Conservation (phyloP, 306 rosid species). For the Prinsepia uniflora region DNA sequence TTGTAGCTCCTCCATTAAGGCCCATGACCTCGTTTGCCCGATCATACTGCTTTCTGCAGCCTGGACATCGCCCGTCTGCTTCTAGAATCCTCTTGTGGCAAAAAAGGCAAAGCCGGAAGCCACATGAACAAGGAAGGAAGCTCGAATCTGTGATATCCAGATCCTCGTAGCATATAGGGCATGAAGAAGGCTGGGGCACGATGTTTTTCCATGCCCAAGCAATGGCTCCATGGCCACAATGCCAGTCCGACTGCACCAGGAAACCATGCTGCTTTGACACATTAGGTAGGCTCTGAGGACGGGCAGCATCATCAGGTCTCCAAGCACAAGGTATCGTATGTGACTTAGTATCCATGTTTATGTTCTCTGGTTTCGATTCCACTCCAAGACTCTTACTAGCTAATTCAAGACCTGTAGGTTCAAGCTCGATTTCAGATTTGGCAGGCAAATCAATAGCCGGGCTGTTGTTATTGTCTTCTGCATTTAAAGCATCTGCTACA, state of each 20-base stretch:
- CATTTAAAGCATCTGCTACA: constrained; percentile 51
- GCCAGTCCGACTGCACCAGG: constrained; percentile 34
- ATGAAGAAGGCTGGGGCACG: constrained; percentile 37
- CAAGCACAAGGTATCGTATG: constrained; percentile 33
- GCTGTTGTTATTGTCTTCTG: constrained; percentile 22
- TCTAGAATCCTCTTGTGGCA: constrained; percentile 61
- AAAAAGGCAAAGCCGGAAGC: constrained; percentile 56
- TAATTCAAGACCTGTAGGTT: not conserved
- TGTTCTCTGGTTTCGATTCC: constrained; percentile 20
- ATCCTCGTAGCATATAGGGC: constrained; percentile 65
- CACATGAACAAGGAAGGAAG: constrained; percentile 58
- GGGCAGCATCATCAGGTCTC: constrained; percentile 50
- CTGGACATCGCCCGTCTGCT: constrained; percentile 52
- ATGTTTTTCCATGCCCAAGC: constrained; percentile 44
- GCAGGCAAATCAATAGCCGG: constrained; percentile 22
- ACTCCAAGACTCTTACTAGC: constrained; percentile 10
- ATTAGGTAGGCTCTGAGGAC: constrained; percentile 49
- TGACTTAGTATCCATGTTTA: constrained; percentile 23
- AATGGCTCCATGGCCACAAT: constrained; percentile 29
- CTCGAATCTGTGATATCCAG: constrained; percentile 49
- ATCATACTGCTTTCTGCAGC: constrained; percentile 56
- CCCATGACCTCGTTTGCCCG: constrained; percentile 31
- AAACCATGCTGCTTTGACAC: constrained; percentile 39
- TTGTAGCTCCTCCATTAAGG: constrained; percentile 29
- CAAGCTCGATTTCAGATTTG: constrained; percentile 16